Evolutionary conservation across 352 stramenopile species (phyloP), one percentile per base, ranked within the genome.

Genomic region (Pythium coloratum): DNA sequence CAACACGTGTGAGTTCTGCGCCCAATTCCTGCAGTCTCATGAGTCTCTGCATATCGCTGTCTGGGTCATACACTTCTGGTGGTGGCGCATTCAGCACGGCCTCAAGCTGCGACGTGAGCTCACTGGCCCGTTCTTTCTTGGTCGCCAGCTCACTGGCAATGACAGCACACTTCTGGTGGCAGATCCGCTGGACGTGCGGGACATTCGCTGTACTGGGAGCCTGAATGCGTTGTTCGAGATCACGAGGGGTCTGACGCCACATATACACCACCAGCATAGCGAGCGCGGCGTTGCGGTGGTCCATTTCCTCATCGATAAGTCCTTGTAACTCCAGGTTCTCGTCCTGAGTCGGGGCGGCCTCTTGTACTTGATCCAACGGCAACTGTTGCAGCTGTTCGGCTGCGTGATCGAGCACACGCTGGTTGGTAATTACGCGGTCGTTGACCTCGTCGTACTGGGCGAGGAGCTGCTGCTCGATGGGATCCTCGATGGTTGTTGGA

Each of bases 281-380:
- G 10, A 84, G 55, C 34, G 71, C 75, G 16, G 74, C 69, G 66
- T 87, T 70, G 20, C 75, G 72, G 18, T 66, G 67, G 50, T 55
- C 61, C 49, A 76, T 78, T 46, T 87, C 74, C 4, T 59, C 38
- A 55, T 66, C 61, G 33, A 90, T 79, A 13, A 67, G 73, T 28
- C 18, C 58, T 6, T 73, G 64, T 10, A 88, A 40, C 59, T 84
- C 76, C 34, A 76, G 61, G 42, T 86, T 71, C 66, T 86, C 77
- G 3, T 64, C 77, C 34, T 77, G 79, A 53, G 77, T 75, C 24
- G 76, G 61, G 7, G 66, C 58, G 1, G 62, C 70, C 12, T 61
- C 56, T 2, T 56, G 12, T 24, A 73, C 66, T 42, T 78, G 73
- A n/a, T 67, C 69, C 2, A 75, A 53, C 20, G 75, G 59, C 14